Percentiles rank a stretch among this genome's conserved stretches.
Evolutionary conservation across 371 early-diverging fungal genomes (phyloP).

Genomic region (Phascolomyces articulosus): DNA sequence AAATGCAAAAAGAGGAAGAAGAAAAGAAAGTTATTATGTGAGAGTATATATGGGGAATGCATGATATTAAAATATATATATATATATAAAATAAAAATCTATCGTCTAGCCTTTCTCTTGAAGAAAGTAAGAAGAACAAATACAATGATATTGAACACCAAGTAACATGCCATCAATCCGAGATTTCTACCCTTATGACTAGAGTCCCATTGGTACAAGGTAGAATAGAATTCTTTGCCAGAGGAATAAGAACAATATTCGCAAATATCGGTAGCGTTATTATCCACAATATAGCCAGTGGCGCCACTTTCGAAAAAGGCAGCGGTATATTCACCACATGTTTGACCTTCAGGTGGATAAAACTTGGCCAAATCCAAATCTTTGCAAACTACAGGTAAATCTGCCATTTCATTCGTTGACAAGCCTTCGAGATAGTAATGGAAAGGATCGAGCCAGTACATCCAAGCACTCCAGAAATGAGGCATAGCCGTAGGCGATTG

Average conservation of each 20-base stretch:
- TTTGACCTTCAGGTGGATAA: slow-evolving; percentile 55
- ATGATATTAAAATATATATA: too few relatives aligned
- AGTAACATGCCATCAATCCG: slow-evolving; percentile 58
- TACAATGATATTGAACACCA: slow-evolving; percentile 50
- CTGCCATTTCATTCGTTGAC: slow-evolving; percentile 62
- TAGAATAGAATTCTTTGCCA: slow-evolving; percentile 54
- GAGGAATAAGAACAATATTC: slow-evolving; percentile 58
- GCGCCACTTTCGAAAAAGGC: slow-evolving; percentile 41
- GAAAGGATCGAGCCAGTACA: slow-evolving; percentile 70
- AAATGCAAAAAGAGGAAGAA: too few relatives aligned
- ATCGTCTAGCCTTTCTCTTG: slow-evolving; percentile 29
- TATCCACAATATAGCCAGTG: slow-evolving; percentile 58
- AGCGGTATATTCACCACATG: slow-evolving; percentile 56
- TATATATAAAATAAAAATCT: slow-evolving; percentile 2
- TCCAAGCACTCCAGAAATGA: slow-evolving; percentile 67
- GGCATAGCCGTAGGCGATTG: slow-evolving; percentile 63
- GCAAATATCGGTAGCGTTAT: slow-evolving; percentile 46
- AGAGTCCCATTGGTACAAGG: slow-evolving; percentile 56
- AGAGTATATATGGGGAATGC: too few relatives aligned
- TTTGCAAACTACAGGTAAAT: slow-evolving; percentile 47
- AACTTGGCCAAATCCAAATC: slow-evolving; percentile 47
- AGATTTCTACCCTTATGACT: slow-evolving; percentile 68
- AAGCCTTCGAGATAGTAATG: slow-evolving; percentile 71
- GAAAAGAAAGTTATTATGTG: too few relatives aligned
- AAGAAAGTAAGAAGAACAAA: slow-evolving; percentile 31